Evolutionary conservation across 2,329 filamentous ascomycete species (phyloP).

Genomic region (Sclerotinia trifoliorum): DNA sequence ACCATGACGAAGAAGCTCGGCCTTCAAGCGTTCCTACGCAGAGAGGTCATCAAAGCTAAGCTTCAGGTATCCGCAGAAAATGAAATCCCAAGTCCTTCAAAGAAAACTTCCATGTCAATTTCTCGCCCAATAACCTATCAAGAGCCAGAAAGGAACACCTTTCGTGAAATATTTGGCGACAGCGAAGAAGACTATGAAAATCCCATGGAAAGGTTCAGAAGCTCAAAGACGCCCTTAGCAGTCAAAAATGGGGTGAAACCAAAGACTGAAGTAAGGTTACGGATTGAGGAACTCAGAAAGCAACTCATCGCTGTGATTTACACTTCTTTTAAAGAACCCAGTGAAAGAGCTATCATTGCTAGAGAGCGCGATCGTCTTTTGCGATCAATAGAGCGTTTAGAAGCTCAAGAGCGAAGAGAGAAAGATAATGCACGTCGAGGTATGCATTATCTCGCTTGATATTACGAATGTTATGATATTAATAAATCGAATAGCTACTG

Average conservation of each 20-base stretch:
- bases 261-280: slow-evolving; percentile 2
- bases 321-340: neutral
- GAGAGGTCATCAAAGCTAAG: slow-evolving; percentile 22
- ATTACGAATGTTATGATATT: neutral
- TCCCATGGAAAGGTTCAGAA: neutral
- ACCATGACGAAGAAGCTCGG: neutral
- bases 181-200: slow-evolving; percentile 10
- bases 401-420: slow-evolving; percentile 16
- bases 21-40: slow-evolving; percentile 23
- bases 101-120: neutral
- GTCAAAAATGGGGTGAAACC: neutral
- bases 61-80: slow-evolving; percentile 9
- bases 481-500: slow-evolving; percentile 5
- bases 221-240: neutral
- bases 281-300: slow-evolving; percentile 9
- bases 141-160: neutral
- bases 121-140: neutral
- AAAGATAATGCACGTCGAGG: slow-evolving; percentile 20
- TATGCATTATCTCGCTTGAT: neutral
- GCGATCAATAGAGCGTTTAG: slow-evolving; percentile 22
- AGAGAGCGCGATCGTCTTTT: slow-evolving; percentile 1
- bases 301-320: slow-evolving; percentile 12
- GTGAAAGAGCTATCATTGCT: neutral
- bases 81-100: neutral
- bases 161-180: slow-evolving; percentile 5